Base-by-base conservation (phyloP, 306 rosid genomes). In the Lathyrus aphaca region DNA sequence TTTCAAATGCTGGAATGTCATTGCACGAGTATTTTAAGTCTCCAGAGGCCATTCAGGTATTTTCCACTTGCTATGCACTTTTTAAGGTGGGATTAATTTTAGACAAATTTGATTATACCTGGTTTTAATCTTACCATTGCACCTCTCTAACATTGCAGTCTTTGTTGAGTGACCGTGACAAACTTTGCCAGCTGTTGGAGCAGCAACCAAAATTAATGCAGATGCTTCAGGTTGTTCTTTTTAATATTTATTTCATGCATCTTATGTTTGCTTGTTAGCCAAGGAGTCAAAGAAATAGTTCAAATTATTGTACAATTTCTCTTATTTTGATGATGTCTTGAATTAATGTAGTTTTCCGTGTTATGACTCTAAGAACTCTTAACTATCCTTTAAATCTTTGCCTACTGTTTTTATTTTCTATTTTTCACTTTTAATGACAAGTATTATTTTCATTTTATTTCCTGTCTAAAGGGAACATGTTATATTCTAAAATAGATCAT, bases 201-300 rank as follows among this genome's bases (percentile, higher is more conserved):
- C 96, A 94, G 87, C 92, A 94, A 83, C 99, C 97, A 9, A 94
- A 91, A 77, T 82, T 94, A 80, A 87, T 91, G 99, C 96, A 91
- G 91, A 82, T 94, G 99, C 97, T 94, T 81, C 95, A 94, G 99
- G 99, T 94, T 57, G 64, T 76, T 56, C 6, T 67, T 30, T 15
- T 48, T 10, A 50, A 4, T 16, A 63, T 66, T 65, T 67, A 71
- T 73, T 73, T 76, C 13, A 5, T 8, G 17, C 15, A 11, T 51
- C 29, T 64, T 53, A 11, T 55, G 37, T 56, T 64, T 49, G 58
- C 43, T 49, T 61, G 21, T 59, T 60, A 39, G 68, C 42, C 8
- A 10, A 3, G 18, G 25, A 15, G n/a, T 76, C 54, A 35, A 7
- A 35, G 10, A 35, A 35, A 35, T 44, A 50, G 44, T 39, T 35